Conservation (phyloP, 352 stramenopile genomes). For the Globisporangium ultimum region DNA sequence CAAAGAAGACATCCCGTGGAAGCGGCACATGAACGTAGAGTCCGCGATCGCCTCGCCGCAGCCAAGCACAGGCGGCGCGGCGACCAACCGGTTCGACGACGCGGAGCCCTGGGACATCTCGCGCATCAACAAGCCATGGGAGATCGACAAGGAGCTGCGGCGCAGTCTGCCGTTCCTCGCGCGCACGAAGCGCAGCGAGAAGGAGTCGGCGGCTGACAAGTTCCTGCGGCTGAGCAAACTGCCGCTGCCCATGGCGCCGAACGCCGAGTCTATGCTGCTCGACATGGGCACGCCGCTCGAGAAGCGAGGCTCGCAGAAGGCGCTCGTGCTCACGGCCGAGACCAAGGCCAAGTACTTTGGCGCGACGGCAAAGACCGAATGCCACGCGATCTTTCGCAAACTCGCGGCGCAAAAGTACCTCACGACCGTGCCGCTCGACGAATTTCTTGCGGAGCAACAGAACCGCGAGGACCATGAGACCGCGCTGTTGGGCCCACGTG, state of each 20-base stretch:
- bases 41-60: neutral
- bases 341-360: slow-evolving; percentile 72
- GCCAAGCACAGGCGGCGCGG: neutral
- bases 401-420: slow-evolving; percentile 65
- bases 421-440: slow-evolving; percentile 40
- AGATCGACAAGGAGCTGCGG: slow-evolving; percentile 58
- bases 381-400: slow-evolving; percentile 64
- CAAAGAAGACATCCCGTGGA: neutral
- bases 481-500: slow-evolving; percentile 1
- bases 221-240: slow-evolving; percentile 66
- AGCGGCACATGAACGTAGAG: neutral
- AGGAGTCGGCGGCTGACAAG: slow-evolving; percentile 52
- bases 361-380: slow-evolving; percentile 37
- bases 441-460: slow-evolving; percentile 46
- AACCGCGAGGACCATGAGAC: slow-evolving; percentile 21
- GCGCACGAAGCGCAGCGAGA: slow-evolving; percentile 37
- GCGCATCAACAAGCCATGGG: slow-evolving; percentile 69
- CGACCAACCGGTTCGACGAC: slow-evolving; percentile 7
- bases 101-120: slow-evolving; percentile 55
- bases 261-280: slow-evolving; percentile 27
- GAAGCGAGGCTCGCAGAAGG: slow-evolving; percentile 23
- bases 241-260: slow-evolving; percentile 25
- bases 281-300: slow-evolving; percentile 23
- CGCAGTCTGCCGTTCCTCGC: slow-evolving; percentile 58
- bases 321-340: slow-evolving; percentile 41